Conservation (phyloP, 345 rosid species). For the Punica granatum region DNA sequence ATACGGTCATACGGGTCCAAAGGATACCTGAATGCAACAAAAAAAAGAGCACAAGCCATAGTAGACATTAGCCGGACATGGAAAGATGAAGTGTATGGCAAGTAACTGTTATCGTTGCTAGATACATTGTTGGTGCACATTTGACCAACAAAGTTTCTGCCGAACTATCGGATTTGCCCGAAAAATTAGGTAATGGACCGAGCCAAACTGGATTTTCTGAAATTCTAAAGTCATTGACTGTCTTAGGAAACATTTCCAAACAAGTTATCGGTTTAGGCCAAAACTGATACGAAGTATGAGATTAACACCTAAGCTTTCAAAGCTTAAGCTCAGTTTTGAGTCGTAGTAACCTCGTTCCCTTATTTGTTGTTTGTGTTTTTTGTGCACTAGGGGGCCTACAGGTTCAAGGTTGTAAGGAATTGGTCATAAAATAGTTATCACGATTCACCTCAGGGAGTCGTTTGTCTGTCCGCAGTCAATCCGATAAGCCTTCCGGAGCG, state of each 20-base stretch:
- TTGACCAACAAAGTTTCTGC: too few relatives aligned
- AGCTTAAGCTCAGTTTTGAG: too few relatives aligned
- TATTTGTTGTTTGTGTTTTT: not conserved
- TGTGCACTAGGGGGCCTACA: not conserved
- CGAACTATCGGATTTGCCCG: not conserved
- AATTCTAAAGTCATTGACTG: too few relatives aligned
- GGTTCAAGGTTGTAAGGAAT: not conserved
- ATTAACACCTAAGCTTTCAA: too few relatives aligned
- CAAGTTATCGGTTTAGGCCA: too few relatives aligned
- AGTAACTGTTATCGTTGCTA: too few relatives aligned
- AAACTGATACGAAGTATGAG: too few relatives aligned
- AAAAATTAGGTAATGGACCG: not conserved
- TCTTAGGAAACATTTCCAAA: too few relatives aligned
- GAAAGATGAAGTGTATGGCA: not conserved
- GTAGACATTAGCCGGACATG: not conserved
- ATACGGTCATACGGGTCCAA: slow-evolving; percentile 72
- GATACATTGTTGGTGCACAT: too few relatives aligned
- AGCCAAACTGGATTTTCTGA: not conserved
- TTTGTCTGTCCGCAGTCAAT: slow-evolving; percentile 63
- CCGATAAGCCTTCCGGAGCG: slow-evolving; percentile 54
- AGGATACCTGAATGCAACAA: slow-evolving; percentile 54
- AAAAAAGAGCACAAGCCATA: slow-evolving; percentile 2
- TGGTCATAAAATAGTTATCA: slow-evolving; percentile 4
- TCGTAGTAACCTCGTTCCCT: too few relatives aligned
- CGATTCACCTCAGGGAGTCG: slow-evolving; percentile 59